Percentiles rank a stretch among this genome's conserved stretches.
phyloP scores from a whole-genome alignment of 768 basidiomycete species.

The Tricholoma furcatifolium region DNA sequence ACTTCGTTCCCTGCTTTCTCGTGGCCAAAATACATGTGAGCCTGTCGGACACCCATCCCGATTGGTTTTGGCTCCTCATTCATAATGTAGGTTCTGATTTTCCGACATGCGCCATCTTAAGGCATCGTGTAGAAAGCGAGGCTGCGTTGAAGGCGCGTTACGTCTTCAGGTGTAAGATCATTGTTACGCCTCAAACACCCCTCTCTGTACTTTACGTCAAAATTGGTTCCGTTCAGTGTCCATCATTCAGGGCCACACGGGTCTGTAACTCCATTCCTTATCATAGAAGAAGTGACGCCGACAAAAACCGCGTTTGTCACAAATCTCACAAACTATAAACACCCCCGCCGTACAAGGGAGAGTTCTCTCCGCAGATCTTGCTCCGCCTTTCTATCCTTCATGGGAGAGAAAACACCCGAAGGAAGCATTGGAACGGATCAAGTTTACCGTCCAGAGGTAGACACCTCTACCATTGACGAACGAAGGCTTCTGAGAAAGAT shows the following conservation, averaged over 20 bases:
- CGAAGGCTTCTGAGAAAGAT: slow-evolving; percentile 56
- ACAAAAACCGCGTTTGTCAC: slow-evolving; percentile 16
- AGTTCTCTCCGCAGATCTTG: slow-evolving; percentile 11
- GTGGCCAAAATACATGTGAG: no score
- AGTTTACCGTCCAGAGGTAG: slow-evolving; percentile 50
- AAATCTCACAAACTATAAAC: slow-evolving; percentile 17
- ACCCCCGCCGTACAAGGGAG: slow-evolving; percentile 4
- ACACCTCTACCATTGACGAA: slow-evolving; percentile 54
- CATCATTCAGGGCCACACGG: not conserved
- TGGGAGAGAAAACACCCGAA: slow-evolving; percentile 18
- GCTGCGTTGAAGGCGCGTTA: no score
- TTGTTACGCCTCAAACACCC: no score
- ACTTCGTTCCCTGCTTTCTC: not conserved
- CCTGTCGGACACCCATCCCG: no score
- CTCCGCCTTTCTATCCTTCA: slow-evolving; percentile 10
- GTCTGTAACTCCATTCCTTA: slow-evolving; percentile 12
- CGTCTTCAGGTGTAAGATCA: no score
- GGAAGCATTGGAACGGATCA: slow-evolving; percentile 20
- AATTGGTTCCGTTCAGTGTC: no score
- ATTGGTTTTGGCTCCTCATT: no score
- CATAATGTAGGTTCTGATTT: no score
- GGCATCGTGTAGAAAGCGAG: no score
- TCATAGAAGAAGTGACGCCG: slow-evolving; percentile 19
- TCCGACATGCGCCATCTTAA: no score
- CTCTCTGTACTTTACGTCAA: no score